phyloP scores from a whole-genome alignment of 2,329 filamentous ascomycete genomes.

The Phaeosphaeriaceae sp. region DNA sequence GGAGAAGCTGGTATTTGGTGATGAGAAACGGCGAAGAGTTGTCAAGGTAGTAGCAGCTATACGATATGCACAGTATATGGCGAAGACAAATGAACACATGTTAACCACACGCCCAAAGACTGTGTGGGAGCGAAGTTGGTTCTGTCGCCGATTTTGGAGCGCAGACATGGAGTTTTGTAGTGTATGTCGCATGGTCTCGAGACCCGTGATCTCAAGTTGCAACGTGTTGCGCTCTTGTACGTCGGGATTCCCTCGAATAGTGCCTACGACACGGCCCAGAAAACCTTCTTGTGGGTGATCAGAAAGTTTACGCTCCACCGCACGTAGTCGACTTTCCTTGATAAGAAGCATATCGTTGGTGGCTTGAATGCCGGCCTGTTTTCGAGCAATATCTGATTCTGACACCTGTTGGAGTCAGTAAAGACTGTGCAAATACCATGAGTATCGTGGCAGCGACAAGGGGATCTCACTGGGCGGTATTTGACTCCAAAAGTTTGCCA shows the following conservation, averaged over 20 bases:
- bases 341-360: slow-evolving; percentile 78
- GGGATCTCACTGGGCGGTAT: slow-evolving; percentile 57
- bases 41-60: slow-evolving; percentile 75
- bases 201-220: slow-evolving; percentile 76
- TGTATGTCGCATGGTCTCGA: slow-evolving; percentile 79
- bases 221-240: slow-evolving; percentile 62
- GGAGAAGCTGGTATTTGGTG: slow-evolving; percentile 62
- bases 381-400: slow-evolving; percentile 76
- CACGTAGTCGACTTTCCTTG: slow-evolving; percentile 75
- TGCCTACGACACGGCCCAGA: slow-evolving; percentile 75
- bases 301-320: slow-evolving; percentile 69
- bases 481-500: slow-evolving; percentile 82
- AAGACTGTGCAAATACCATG: background rate
- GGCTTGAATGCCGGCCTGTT: slow-evolving; percentile 78
- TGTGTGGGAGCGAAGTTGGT: slow-evolving; percentile 72
- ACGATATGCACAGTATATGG: slow-evolving; percentile 83
- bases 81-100: slow-evolving; percentile 71
- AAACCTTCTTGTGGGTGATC: slow-evolving; percentile 62
- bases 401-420: slow-evolving; percentile 56
- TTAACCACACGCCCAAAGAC: slow-evolving; percentile 68
- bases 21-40: slow-evolving; percentile 66
- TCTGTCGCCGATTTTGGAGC: slow-evolving; percentile 67
- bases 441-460: background rate
- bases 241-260: slow-evolving; percentile 68
- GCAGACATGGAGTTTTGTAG: slow-evolving; percentile 69